These are phyloP conservation scores for Ganoderma meredithae DNA, from an alignment of 1,284 basidiomycete species.

Conservation along the genomic window DNA sequence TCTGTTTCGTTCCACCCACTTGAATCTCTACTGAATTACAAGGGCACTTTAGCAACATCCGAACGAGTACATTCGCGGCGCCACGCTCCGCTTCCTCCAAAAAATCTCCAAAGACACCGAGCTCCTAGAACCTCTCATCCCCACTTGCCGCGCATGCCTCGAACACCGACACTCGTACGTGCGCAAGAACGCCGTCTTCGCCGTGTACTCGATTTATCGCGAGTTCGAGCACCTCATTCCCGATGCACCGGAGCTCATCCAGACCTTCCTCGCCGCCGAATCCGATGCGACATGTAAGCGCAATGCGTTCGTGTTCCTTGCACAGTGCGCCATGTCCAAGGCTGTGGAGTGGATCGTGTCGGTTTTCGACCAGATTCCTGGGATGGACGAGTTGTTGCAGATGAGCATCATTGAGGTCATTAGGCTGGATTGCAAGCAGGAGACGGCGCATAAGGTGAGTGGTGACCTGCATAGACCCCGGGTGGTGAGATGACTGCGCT, in stretches of 20 bases:
- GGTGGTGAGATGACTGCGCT: background rate
- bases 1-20: slow-evolving; percentile 22
- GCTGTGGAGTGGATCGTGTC: slow-evolving; percentile 93
- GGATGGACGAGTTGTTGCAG: slow-evolving; percentile 94
- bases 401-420: slow-evolving; percentile 97
- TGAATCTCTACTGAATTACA: slow-evolving; percentile 8
- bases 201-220: slow-evolving; percentile 93
- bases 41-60: slow-evolving; percentile 85
- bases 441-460: slow-evolving; percentile 81
- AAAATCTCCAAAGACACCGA: slow-evolving; percentile 95
- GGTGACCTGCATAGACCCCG: background rate
- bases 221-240: slow-evolving; percentile 95
- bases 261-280: slow-evolving; percentile 97
- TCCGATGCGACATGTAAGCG: slow-evolving; percentile 97
- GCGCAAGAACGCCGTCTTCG: slow-evolving; percentile 98
- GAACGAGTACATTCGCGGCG: slow-evolving; percentile 99
- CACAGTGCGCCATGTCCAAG: slow-evolving; percentile 87
- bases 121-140: slow-evolving; percentile 95
- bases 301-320: slow-evolving; percentile 96
- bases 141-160: slow-evolving; percentile 92
- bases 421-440: slow-evolving; percentile 87
- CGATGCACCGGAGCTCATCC: slow-evolving; percentile 96
- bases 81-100: slow-evolving; percentile 95
- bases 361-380: slow-evolving; percentile 85
- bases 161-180: slow-evolving; percentile 99